Conservation (phyloP, 2,329 filamentous ascomycete species). For the Aspergillus novofumigatus region DNA sequence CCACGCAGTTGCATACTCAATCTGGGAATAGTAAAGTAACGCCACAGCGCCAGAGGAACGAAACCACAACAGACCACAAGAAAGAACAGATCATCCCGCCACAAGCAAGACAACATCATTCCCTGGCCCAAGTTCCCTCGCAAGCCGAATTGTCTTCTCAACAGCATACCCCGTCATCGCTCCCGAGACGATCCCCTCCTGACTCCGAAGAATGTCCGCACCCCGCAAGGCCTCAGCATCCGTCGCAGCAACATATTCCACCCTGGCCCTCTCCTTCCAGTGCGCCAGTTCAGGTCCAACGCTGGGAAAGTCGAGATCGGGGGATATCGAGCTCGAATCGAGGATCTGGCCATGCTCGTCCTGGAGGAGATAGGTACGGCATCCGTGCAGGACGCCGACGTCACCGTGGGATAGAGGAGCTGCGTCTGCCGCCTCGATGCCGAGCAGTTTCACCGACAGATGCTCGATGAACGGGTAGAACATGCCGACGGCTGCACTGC, state of each 20-base stretch:
- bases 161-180: slow-evolving; percentile 88
- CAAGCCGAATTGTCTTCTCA: slow-evolving; percentile 77
- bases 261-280: slow-evolving; percentile 85
- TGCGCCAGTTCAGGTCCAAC: slow-evolving; percentile 83
- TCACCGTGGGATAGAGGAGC: slow-evolving; percentile 80
- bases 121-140: slow-evolving; percentile 80
- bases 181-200: slow-evolving; percentile 93
- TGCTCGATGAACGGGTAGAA: slow-evolving; percentile 91
- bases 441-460: slow-evolving; percentile 75
- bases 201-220: slow-evolving; percentile 74
- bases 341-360: slow-evolving; percentile 83
- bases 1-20: neutral
- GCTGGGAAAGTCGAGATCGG: slow-evolving; percentile 90
- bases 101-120: slow-evolving; percentile 72
- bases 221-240: slow-evolving; percentile 82
- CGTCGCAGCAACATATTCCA: slow-evolving; percentile 83
- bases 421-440: slow-evolving; percentile 89
- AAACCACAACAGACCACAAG: neutral
- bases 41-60: neutral
- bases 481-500: slow-evolving; percentile 90
- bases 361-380: slow-evolving; percentile 88
- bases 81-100: neutral
- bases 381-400: slow-evolving; percentile 90
- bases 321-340: slow-evolving; percentile 89
- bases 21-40: neutral